phyloP scores from a whole-genome alignment of 2,329 filamentous ascomycete genomes.

The Aspergillus brasiliensis region DNA sequence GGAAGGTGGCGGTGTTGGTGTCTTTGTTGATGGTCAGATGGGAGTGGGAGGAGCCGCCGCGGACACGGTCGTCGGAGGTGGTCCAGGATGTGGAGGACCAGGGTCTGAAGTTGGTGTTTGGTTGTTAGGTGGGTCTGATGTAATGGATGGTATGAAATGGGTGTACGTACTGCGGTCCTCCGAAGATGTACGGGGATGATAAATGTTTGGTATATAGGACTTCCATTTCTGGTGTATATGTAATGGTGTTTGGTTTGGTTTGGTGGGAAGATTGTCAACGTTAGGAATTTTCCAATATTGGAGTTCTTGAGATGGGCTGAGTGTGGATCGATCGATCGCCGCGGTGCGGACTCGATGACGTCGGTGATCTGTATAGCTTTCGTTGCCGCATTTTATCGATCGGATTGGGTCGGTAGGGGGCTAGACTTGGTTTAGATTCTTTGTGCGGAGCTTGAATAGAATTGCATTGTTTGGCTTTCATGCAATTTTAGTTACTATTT shows the following conservation, averaged over 20 bases:
- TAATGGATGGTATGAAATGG: too few species aligned
- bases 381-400: neutral
- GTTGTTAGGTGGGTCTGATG: neutral
- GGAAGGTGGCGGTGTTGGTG: conserved; percentile 55
- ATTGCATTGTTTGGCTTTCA: too few species aligned
- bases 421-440: neutral
- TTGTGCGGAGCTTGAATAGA: neutral
- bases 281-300: neutral
- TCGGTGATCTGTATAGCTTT: neutral
- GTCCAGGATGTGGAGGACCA: conserved; percentile 58
- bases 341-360: neutral
- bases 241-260: neutral
- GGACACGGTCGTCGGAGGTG: conserved; percentile 73
- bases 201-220: neutral
- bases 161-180: conserved; percentile 14
- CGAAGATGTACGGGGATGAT: conserved; percentile 14
- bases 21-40: conserved; percentile 44
- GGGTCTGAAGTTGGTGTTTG: neutral
- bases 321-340: conserved; percentile 11
- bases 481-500: neutral
- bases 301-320: neutral
- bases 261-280: neutral
- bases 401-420: neutral
- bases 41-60: conserved; percentile 68
- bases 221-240: neutral